Evolutionary conservation across 2,329 filamentous ascomycete species (phyloP), one percentile per base, ranked within the genome.

Genomic region (Penicillium sclerotiorum): DNA sequence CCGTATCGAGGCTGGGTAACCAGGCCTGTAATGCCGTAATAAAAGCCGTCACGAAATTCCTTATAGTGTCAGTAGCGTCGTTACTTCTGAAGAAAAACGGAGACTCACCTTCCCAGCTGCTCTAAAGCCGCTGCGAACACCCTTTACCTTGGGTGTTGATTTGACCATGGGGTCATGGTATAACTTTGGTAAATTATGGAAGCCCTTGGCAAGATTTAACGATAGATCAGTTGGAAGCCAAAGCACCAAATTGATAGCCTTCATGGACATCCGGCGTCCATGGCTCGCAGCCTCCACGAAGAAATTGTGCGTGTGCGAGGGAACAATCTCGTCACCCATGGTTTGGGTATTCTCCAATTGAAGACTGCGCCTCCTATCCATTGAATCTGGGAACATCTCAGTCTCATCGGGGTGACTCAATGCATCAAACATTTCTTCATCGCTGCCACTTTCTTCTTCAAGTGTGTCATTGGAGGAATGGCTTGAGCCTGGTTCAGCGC

Each of bases 151-250:
- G 43, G 90, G 87, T 1, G 81, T 76, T 9, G 87, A 85, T 8
- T 90, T 82, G 1, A 96, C 84, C 1, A 85, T 92, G 1, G 89
- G 85, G 61, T 95, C 91, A 32, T 91, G 89, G 64, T 95, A 96
- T 1, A 96, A 75, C 58, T 83, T 86, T 0, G 92, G 91, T 7
- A 88, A 86, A 63, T 96, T 96, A 65, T 93, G 87, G 65, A 96
- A 95, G 0, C 91, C 92, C 66, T 88, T 88, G 0, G 91, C 88
- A 21, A 95, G 73, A 1, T 88, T 89, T 32, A 96, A 73, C 33
- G 89, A 89, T 52, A 96, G 87, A 65, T 95, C 90, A 80, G 95
- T 87, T 0, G 91, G 92, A 4, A 86, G 87, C 62, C 89, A 91
- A 53, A 93, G 78, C 5, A 90, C 83, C 4, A 88, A 85, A 8